These are phyloP conservation scores for Lophiostoma macrostomum DNA, from an alignment of 495 filamentous ascomycete genomes.

Conservation along the genomic window DNA sequence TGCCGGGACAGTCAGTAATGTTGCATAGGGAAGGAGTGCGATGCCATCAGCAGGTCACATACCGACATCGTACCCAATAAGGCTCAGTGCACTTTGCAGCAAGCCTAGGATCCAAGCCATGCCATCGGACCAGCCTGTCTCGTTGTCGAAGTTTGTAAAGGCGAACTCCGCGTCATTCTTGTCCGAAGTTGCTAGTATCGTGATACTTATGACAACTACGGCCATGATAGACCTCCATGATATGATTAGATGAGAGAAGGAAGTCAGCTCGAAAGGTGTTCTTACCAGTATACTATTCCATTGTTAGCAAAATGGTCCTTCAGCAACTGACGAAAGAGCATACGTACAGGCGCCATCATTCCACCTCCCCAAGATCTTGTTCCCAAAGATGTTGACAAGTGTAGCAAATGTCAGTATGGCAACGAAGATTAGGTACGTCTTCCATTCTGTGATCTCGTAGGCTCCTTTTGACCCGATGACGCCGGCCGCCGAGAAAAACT, in stretches of 20 bases:
- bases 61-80: slow-evolving; percentile 6
- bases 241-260: background rate
- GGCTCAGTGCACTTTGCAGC: background rate
- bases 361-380: background rate
- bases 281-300: too few relatives aligned
- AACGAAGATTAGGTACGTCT: slow-evolving; percentile 12
- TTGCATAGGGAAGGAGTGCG: too few relatives aligned
- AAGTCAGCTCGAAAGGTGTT: too few relatives aligned
- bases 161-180: slow-evolving; percentile 47
- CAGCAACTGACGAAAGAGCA: too few relatives aligned
- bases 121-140: slow-evolving; percentile 50
- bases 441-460: slow-evolving; percentile 4
- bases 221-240: slow-evolving; percentile 46
- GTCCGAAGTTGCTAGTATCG: slow-evolving; percentile 46
- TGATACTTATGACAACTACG: slow-evolving; percentile 62
- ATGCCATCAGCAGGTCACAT: too few relatives aligned
- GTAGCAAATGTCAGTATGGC: slow-evolving; percentile 6
- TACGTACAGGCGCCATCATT: slow-evolving; percentile 10
- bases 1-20: too few relatives aligned
- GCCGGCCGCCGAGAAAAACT: slow-evolving; percentile 7
- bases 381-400: slow-evolving; percentile 2
- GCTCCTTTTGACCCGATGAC: slow-evolving; percentile 2
- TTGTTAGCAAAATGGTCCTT: too few relatives aligned
- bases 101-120: slow-evolving; percentile 8
- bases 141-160: slow-evolving; percentile 49